These are phyloP conservation scores for Eucalyptus shirleyi DNA, from an alignment of 345 rosid genomes.

Conservation along the genomic window DNA sequence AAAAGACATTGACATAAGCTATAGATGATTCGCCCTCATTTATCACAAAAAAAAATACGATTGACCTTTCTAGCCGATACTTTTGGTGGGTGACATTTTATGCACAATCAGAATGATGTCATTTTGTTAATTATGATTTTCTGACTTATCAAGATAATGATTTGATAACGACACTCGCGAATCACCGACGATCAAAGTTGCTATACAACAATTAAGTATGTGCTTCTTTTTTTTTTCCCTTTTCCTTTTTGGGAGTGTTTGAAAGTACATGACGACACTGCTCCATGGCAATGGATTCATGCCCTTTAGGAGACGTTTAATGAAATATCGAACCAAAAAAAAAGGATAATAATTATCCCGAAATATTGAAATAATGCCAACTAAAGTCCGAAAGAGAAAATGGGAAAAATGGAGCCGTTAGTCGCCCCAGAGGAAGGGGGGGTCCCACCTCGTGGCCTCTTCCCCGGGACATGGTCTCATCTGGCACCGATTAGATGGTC, in stretches of 20 bases:
- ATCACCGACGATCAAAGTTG: fast-evolving
- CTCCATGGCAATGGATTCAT: neutral
- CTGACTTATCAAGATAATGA: neutral
- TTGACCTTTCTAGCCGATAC: neutral
- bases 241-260: neutral
- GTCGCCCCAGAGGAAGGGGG: neutral
- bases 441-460: neutral
- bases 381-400: neutral
- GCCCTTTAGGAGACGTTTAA: neutral
- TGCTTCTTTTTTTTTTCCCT: fast-evolving
- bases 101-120: neutral
- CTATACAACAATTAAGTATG: no score
- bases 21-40: neutral
- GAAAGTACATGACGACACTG: neutral
- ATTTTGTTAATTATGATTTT: no score
- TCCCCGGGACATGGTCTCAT: neutral
- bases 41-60: neutral
- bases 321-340: neutral
- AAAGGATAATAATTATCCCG: neutral
- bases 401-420: neutral
- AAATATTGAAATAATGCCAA: neutral
- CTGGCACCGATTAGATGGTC: neutral
- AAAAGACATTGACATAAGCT: neutral
- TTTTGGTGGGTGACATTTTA: no score
- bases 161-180: fast-evolving